Conservation (phyloP, 768 basidiomycete genomes). For the Naganishia kalamii region DNA sequence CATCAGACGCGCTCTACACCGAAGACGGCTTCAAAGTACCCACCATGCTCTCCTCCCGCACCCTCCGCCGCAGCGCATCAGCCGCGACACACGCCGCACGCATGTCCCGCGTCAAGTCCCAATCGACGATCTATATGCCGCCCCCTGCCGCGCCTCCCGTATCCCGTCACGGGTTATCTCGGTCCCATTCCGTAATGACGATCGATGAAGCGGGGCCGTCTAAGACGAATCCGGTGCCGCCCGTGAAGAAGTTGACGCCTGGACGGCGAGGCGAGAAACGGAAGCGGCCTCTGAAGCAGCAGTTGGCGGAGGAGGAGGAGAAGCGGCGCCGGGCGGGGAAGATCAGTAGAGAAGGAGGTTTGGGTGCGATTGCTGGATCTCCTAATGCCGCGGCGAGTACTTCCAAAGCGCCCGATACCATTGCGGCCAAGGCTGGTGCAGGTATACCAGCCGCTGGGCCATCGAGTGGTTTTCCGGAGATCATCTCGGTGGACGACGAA, state of each 20-base stretch:
- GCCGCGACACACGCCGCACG: background rate
- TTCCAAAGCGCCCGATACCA: background rate
- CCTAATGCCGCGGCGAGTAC: too few relatives aligned
- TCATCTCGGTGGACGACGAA: background rate
- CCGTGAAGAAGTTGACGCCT: conserved; percentile 30
- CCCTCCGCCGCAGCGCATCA: background rate
- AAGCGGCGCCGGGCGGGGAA: background rate
- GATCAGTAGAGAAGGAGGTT: background rate
- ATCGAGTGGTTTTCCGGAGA: too few relatives aligned
- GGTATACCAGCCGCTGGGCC: too few relatives aligned
- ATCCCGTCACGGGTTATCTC: background rate
- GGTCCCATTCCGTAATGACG: conserved; percentile 23
- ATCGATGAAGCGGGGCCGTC: background rate
- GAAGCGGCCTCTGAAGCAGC: conserved; percentile 25
- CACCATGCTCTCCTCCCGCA: background rate
- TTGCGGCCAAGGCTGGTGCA: background rate
- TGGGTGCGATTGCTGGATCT: background rate
- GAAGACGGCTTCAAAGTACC: conserved; percentile 6
- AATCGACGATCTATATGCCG: conserved; percentile 3
- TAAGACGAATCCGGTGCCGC: background rate
- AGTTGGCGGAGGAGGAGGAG: conserved; percentile 14
- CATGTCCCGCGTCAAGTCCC: background rate
- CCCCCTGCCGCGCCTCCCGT: conserved; percentile 22
- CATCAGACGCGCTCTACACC: background rate
- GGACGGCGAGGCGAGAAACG: conserved; percentile 42